Conservation (phyloP, 768 basidiomycete species). For the Mycena latifolia region DNA sequence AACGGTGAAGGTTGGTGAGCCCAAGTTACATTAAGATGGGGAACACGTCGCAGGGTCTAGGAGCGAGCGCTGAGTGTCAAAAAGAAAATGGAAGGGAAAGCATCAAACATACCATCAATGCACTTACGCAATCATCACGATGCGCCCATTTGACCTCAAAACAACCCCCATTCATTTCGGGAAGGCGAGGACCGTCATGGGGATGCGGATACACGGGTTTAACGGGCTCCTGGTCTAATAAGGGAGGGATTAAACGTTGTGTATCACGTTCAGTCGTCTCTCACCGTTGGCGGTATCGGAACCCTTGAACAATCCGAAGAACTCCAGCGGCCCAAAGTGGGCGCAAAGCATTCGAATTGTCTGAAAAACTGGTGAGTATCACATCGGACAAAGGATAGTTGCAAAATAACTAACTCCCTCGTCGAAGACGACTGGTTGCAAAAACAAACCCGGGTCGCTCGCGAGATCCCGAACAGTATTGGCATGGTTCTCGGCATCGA, state of each 20-base stretch:
- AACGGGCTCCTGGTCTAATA: slow-evolving; percentile 18
- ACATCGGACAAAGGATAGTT: background rate
- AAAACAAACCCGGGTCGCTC: slow-evolving; percentile 53
- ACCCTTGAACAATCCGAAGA: slow-evolving; percentile 53
- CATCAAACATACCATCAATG: slow-evolving; percentile 67
- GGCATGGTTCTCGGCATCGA: slow-evolving; percentile 50
- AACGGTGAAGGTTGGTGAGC: slow-evolving; percentile 68
- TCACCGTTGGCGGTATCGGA: slow-evolving; percentile 33
- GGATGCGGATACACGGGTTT: slow-evolving; percentile 55
- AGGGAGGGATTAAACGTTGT: background rate
- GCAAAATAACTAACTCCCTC: slow-evolving; percentile 58
- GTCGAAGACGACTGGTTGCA: slow-evolving; percentile 72
- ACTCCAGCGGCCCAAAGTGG: slow-evolving; percentile 77
- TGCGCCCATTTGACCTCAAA: slow-evolving; percentile 88
- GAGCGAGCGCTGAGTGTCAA: slow-evolving; percentile 16
- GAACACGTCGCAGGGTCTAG: slow-evolving; percentile 77
- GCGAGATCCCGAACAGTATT: slow-evolving; percentile 33
- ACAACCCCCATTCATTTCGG: slow-evolving; percentile 68
- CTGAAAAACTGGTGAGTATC: slow-evolving; percentile 45
- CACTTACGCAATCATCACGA: slow-evolving; percentile 80
- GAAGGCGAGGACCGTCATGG: slow-evolving; percentile 67
- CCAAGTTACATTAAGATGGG: slow-evolving; percentile 84
- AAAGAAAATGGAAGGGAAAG: background rate
- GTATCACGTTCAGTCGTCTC: background rate
- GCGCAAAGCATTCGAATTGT: slow-evolving; percentile 62